These are phyloP conservation scores for Xerocomus potaroensis DNA, from an alignment of 768 basidiomycete genomes.

Conservation along the genomic window DNA sequence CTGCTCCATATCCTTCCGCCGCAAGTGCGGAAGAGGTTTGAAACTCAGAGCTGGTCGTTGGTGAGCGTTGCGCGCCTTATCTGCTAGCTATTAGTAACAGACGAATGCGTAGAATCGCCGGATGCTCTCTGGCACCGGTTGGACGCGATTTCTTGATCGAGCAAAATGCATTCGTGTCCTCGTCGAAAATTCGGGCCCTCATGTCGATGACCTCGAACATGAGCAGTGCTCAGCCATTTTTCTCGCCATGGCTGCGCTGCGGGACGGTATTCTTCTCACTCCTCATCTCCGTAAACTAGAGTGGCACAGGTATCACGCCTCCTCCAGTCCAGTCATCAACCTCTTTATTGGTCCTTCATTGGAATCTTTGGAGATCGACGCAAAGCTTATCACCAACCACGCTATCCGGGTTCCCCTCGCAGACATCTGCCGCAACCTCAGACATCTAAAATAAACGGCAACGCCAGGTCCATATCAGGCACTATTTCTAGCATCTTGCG, in stretches of 20 bases:
- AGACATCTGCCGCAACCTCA: conserved; percentile 13
- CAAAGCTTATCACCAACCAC: conserved; percentile 11
- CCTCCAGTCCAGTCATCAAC: conserved; percentile 9
- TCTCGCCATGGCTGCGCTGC: conserved; percentile 13
- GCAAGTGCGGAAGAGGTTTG: conserved; percentile 11
- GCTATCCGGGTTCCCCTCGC: conserved; percentile 11
- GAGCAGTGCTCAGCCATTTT: conserved; percentile 3
- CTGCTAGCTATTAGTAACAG: neutral
- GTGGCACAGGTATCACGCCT: conserved; percentile 9
- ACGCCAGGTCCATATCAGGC: conserved; percentile 11
- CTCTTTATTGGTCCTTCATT: conserved; percentile 20
- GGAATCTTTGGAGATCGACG: conserved; percentile 21
- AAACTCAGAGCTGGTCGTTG: conserved; percentile 15
- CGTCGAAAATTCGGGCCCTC: neutral
- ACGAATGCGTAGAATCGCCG: conserved; percentile 15
- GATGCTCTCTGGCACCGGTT: conserved; percentile 13
- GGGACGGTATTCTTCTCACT: conserved; percentile 18
- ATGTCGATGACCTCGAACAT: neutral
- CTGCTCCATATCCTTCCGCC: conserved; percentile 17
- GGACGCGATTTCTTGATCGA: conserved; percentile 17
- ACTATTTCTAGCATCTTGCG: conserved; percentile 15
- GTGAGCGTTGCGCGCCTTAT: conserved; percentile 5
- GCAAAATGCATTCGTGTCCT: conserved; percentile 16
- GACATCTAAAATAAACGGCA: conserved; percentile 19
- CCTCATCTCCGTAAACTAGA: conserved; percentile 20